A percentile compares a stretch with the other conserved stretches of the same genome.
These are phyloP conservation scores for Allium fistulosum DNA, from an alignment of 106 monocot species.

Conservation along the genomic window DNA sequence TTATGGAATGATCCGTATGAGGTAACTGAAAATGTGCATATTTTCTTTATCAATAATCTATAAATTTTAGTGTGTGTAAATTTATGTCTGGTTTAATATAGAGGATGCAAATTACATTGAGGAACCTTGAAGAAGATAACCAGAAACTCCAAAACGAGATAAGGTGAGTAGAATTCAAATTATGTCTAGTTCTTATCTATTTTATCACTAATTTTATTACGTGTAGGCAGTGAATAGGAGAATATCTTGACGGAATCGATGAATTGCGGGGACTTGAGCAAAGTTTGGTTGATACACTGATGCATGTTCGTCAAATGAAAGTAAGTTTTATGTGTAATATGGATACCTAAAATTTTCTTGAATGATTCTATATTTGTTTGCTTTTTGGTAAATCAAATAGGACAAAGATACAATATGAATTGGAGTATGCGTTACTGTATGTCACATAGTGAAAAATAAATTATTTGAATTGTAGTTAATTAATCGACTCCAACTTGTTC, in stretches of 20 bases:
- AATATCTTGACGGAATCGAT: conserved; percentile 48
- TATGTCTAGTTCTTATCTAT: too few species aligned
- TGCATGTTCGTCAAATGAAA: conserved; percentile 51
- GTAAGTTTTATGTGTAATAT: conserved; percentile 9
- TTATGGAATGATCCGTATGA: conserved; percentile 69
- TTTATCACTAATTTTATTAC: too few species aligned
- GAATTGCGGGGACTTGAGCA: conserved; percentile 86
- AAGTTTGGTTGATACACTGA: conserved; percentile 50
- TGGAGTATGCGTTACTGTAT: too few species aligned
- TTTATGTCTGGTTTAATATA: conserved; percentile 6
- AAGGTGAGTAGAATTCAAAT: conserved; percentile 22
- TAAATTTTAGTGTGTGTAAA: not conserved
- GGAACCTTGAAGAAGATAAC: conserved; percentile 65
- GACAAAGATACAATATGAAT: too few species aligned
- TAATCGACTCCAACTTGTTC: too few species aligned
- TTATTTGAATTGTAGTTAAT: too few species aligned
- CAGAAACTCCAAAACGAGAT: conserved; percentile 64
- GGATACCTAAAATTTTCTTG: not conserved
- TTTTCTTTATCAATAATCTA: not conserved
- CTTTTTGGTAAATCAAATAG: too few species aligned
- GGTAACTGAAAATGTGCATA: conserved; percentile 11
- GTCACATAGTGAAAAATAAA: too few species aligned
- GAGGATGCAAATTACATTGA: conserved; percentile 76
- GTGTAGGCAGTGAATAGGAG: conserved; percentile 63
- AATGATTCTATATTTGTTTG: too few species aligned